These are phyloP conservation scores for Vitis labrusca DNA, from an alignment of 164 flowering plant species.

Conservation along the genomic window DNA sequence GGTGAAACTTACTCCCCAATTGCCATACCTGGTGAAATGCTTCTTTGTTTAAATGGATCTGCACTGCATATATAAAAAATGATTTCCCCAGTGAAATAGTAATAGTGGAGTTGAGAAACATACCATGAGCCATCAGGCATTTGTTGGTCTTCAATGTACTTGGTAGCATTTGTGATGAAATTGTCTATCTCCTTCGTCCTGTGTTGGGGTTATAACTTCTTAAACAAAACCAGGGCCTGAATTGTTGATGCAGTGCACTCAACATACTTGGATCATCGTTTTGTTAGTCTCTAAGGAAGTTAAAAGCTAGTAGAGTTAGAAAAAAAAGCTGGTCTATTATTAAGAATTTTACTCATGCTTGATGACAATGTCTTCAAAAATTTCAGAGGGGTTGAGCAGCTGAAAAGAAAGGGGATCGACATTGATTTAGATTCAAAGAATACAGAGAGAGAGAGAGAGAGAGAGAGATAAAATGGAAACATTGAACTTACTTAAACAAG, in stretches of 20 bases:
- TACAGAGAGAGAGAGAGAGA: no score
- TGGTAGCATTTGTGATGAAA: constrained; percentile 29
- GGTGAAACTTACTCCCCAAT: constrained; percentile 50
- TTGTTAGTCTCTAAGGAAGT: no score
- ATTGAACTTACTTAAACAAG: neutral
- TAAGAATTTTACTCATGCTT: constrained; percentile 16
- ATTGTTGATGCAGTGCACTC: constrained; percentile 47
- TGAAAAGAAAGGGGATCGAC: neutral
- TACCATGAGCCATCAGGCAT: constrained; percentile 43
- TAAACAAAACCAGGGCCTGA: constrained; percentile 37
- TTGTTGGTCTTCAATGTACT: constrained; percentile 32
- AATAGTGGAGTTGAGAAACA: neutral
- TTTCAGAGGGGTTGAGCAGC: constrained; percentile 20
- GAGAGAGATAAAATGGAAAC: no score
- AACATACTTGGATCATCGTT: neutral
- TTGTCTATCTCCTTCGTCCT: constrained; percentile 35
- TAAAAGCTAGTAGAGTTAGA: no score
- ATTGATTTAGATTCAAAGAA: neutral
- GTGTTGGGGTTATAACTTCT: constrained; percentile 41
- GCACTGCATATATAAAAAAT: no score
- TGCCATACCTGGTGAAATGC: constrained; percentile 27
- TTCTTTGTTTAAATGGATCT: neutral
- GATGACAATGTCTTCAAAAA: constrained; percentile 15
- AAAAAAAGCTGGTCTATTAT: no score
- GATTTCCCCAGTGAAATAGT: no score